Evolutionary conservation across 495 filamentous ascomycete genomes (phyloP).

Genomic region (Aspergillus avenaceus): DNA sequence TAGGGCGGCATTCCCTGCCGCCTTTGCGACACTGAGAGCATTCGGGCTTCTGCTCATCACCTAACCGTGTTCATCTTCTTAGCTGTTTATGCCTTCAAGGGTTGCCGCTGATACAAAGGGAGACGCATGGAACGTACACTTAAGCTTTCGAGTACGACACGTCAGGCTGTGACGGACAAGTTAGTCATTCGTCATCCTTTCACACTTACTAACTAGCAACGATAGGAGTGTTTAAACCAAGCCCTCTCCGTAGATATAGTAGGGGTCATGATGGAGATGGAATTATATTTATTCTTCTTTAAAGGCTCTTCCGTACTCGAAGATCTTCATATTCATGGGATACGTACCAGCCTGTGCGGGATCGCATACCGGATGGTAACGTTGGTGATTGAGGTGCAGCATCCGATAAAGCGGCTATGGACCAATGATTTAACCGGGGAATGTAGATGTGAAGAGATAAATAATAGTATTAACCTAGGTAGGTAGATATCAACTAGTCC

Average conservation of each 20-base stretch:
- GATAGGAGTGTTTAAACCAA: background rate
- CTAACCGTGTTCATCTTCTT: slow-evolving; percentile 14
- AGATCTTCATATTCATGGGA: background rate
- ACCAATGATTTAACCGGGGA: slow-evolving; percentile 7
- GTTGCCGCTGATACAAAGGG: background rate
- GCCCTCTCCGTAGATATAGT: background rate
- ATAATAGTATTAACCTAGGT: no score
- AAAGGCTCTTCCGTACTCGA: background rate
- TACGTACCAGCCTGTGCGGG: slow-evolving; percentile 48
- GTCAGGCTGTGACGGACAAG: slow-evolving; percentile 42
- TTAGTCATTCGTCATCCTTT: slow-evolving; percentile 4
- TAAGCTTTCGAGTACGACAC: slow-evolving; percentile 60
- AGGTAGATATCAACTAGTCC: slow-evolving; percentile 6
- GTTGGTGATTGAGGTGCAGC: slow-evolving; percentile 25
- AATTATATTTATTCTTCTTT: background rate
- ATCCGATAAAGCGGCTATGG: slow-evolving; percentile 19
- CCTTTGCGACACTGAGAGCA: slow-evolving; percentile 60
- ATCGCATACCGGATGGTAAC: slow-evolving; percentile 44
- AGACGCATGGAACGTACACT: slow-evolving; percentile 38
- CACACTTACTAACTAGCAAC: background rate
- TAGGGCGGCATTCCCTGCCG: slow-evolving; percentile 56
- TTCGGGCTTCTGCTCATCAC: slow-evolving; percentile 54
- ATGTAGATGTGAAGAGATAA: no score
- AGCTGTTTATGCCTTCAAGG: slow-evolving; percentile 2
- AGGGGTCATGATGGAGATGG: background rate